Base-by-base conservation (phyloP, 805 yeast genomes). In the Clavispora phyllophila region DNA sequence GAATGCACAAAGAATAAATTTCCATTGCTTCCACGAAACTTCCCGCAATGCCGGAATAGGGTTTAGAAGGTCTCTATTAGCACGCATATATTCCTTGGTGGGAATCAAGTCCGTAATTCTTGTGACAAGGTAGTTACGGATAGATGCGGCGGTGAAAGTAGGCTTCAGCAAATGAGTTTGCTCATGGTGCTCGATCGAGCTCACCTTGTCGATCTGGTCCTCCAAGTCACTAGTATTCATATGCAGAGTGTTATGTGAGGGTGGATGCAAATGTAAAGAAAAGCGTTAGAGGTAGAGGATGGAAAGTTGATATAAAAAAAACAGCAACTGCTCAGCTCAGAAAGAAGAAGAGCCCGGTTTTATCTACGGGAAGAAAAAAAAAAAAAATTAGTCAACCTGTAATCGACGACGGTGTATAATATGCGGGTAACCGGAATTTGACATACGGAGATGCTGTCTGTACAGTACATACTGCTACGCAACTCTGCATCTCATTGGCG, bases 11-110 rank as follows among this genome's bases (percentile, higher is more conserved):
- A 42, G 31, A 17, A 42, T 40, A 19, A 41, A 42, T 28, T 25
- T 37, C 47, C 50, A 44, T 36, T 42, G 41, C 32, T 34, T 27
- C 15, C 46, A 43, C 27, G 41, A 9, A 15, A 39, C 33, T 38
- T 48, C 44, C 40, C 41, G 41, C 45, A 46, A 33, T 17, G 44
- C 48, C 3, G 41, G 50, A 20, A 50, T 38, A 4, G 54, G 54
- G 41, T 50, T 50, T 28, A 40, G 27, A 32, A 56, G 61, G 22
- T 56, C 55, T 15, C 66, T 57, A 50, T 51, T 50, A 3, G 50
- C 48, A 5, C 18, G 18, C 24, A 42, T 27, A 40, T 46, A 46
- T 29, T 43, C 50, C 40, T 42, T 48, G 31, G 48, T n/a, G 8
- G 52, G 52, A 10, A 48, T 5, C 27, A 48, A 41, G 22, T 45